Conservation (phyloP, 257 asterid genomes). For the Sherardia arvensis region DNA sequence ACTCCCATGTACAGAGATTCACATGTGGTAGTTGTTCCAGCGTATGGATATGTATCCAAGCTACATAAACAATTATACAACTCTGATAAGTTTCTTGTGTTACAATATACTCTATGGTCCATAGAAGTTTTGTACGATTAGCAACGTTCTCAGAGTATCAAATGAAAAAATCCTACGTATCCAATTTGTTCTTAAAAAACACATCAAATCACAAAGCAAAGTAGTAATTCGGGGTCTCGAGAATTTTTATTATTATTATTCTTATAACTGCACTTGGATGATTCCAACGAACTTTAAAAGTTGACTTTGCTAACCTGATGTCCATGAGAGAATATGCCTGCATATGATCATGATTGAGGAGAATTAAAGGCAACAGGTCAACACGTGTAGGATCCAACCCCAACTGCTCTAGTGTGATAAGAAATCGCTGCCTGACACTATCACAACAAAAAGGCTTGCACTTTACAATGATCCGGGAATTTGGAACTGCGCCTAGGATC, state of each 20-base stretch:
- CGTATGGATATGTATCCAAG: conserved; percentile 98
- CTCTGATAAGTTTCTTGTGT: conserved; percentile 3
- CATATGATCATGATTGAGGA: conserved; percentile 99
- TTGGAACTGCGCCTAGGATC: conserved; percentile 88
- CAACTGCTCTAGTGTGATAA: conserved; percentile 74
- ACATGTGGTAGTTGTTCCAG: conserved; percentile 98
- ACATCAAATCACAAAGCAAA: background rate
- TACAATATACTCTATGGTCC: background rate
- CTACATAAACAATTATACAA: conserved; percentile 25
- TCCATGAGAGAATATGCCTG: conserved; percentile 98
- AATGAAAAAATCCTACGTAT: background rate
- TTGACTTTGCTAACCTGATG: conserved; percentile 50
- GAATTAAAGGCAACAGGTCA: conserved; percentile 93
- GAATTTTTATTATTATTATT: too few relatives aligned
- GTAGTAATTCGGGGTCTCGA: background rate
- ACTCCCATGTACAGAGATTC: conserved; percentile 99
- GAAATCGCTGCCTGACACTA: conserved; percentile 78
- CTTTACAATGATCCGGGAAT: conserved; percentile 89
- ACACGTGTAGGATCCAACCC: conserved; percentile 93
- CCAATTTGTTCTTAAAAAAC: background rate
- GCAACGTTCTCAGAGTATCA: background rate
- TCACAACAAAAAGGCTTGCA: conserved; percentile 97
- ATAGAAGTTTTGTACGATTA: background rate
- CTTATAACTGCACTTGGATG: background rate
- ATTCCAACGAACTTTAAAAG: background rate